Base-by-base conservation (phyloP, 1,139 yeast genomes). In the Zygosaccharomyces sapae region DNA sequence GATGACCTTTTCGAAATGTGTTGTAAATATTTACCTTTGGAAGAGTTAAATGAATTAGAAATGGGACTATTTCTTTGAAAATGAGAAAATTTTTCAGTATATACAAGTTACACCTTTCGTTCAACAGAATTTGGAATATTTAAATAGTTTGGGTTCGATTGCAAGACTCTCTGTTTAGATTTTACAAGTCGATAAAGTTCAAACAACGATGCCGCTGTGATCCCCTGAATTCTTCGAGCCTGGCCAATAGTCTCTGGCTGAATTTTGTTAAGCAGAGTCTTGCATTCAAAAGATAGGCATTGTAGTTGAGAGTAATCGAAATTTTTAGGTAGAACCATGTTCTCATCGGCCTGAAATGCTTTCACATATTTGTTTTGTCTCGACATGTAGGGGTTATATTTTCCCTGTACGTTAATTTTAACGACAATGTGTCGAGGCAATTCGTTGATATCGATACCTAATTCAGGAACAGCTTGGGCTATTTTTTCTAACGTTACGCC, bases 221-320 rank as follows among this genome's bases (percentile, higher is more conserved):
- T 83, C 0, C 98, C 97, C 61, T 92, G 95, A 13, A 90, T 85
- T 56, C 97, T 75, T 61, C 96, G 76, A 0, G 97, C 97, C 63
- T 92, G 97, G 0, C 97, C 97, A 42, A 92, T 79, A 0, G 97
- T 92, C 47, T 79, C 79, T 0, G 98, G 98, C 53, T 87, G 85
- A 10, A 88, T 79, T 4, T 77, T 75, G 58, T 88, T 86, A 48
- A 92, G 72, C 18, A 86, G 69, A 30, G 73, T 73, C 46, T 87
- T 79, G 19, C 83, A 94, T 61, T 92, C 98, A 35, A 78, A 74
- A 0, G 96, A 86, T 16, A 92, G 58, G 0, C 77, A 73, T 3
- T 70, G 60, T 41, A 82, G 58, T 1, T 61, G 65, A 7, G 75
- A 63, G 63, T 90, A 92, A 54, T 81, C 83, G 59, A 77, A 80